Conservation (phyloP, 2,329 filamentous ascomycete genomes). For the Phyllosticta citribraziliensis region DNA sequence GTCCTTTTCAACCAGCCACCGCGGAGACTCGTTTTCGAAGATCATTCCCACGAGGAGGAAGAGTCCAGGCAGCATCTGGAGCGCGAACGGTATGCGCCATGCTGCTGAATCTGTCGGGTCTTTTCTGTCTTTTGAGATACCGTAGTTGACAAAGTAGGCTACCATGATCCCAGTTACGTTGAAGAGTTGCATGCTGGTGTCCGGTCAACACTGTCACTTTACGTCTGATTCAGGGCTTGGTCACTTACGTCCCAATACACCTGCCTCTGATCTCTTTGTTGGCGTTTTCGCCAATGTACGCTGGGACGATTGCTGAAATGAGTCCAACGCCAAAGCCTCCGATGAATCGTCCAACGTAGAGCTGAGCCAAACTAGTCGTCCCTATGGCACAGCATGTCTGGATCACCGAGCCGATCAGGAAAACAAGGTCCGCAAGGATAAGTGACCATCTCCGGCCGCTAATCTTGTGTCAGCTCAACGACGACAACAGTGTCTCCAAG, state of each 20-base stretch:
- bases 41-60: constrained; percentile 41
- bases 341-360: constrained; percentile 35
- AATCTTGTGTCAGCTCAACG: not conserved
- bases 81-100: constrained; percentile 43
- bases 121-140: constrained; percentile 36
- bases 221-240: too few relatives aligned
- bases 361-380: constrained; percentile 25
- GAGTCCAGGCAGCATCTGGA: constrained; percentile 43
- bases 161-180: constrained; percentile 39
- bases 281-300: constrained; percentile 37
- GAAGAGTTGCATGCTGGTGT: constrained; percentile 26
- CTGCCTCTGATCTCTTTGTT: constrained; percentile 32
- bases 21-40: constrained; percentile 43
- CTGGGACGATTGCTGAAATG: constrained; percentile 34
- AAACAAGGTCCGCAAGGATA: constrained; percentile 34
- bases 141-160: constrained; percentile 45
- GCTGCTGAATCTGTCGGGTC: constrained; percentile 32
- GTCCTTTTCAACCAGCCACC: constrained; percentile 46
- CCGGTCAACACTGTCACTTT: not conserved
- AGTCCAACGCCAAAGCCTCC: constrained; percentile 36
- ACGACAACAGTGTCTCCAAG: not conserved
- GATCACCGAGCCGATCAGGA: constrained; percentile 32
- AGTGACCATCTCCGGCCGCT: constrained; percentile 31
- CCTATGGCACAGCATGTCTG: constrained; percentile 31
- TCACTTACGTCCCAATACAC: constrained; percentile 27